Evolutionary conservation across 2,329 filamentous ascomycete genomes (phyloP).

Genomic region (Aspergillus fumigatus): DNA sequence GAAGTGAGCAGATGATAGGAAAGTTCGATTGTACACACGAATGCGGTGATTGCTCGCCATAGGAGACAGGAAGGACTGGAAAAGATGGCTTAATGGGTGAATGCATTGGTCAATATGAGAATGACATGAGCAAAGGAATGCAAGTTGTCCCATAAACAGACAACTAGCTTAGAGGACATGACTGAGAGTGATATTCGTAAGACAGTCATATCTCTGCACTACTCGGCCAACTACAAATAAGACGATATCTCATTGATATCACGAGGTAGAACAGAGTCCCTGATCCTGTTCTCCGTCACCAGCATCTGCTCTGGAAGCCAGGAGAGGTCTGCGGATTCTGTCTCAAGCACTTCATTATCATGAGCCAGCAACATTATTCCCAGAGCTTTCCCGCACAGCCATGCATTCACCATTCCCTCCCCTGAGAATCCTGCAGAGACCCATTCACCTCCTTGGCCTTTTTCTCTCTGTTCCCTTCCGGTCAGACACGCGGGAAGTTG

Average conservation of each 20-base stretch:
- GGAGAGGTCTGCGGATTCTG: constrained; percentile 11
- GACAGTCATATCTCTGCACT: background rate
- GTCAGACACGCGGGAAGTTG: constrained; percentile 17
- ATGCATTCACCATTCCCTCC: constrained; percentile 31
- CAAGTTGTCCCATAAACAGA: background rate
- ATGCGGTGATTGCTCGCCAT: constrained; percentile 17
- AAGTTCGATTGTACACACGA: constrained; percentile 13
- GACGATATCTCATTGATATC: constrained; percentile 1
- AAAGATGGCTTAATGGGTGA: constrained; percentile 16
- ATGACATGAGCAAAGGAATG: constrained; percentile 11
- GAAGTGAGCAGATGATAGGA: constrained; percentile 12
- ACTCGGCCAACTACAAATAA: background rate
- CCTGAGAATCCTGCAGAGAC: constrained; percentile 26
- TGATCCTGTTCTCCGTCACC: constrained; percentile 21
- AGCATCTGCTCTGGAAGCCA: constrained; percentile 29
- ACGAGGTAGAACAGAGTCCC: constrained; percentile 9
- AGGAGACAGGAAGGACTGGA: constrained; percentile 15
- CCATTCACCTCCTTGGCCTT: constrained; percentile 19
- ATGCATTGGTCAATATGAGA: constrained; percentile 19
- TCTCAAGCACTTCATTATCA: constrained; percentile 7
- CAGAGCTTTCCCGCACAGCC: constrained; percentile 26
- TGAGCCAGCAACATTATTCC: constrained; percentile 20
- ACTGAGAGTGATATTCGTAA: background rate
- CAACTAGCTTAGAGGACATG: background rate
- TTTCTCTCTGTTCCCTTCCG: background rate